These are phyloP conservation scores for Pseudocercospora pini-densiflorae DNA, from an alignment of 2,329 filamentous ascomycete species.

Conservation along the genomic window DNA sequence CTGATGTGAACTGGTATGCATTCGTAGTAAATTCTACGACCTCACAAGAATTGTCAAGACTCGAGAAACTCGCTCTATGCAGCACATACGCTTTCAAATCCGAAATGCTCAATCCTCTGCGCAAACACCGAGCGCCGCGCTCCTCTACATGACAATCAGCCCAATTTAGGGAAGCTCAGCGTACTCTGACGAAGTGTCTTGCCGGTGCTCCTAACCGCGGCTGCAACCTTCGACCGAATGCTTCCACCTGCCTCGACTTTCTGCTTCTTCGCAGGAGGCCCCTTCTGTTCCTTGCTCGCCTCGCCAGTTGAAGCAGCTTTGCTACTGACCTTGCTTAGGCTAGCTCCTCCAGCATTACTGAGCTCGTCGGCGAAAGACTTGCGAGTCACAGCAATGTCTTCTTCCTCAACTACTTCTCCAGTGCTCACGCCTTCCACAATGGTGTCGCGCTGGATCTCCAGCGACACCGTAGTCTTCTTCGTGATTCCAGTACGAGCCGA, in stretches of 20 bases:
- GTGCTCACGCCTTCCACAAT: conserved; percentile 17
- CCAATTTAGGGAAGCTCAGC: conserved; percentile 21
- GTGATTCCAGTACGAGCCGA: conserved; percentile 21
- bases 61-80: not conserved
- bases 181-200: conserved; percentile 23
- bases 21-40: not conserved
- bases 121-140: not conserved
- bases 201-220: conserved; percentile 18
- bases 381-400: conserved; percentile 14
- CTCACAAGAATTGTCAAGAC: not conserved
- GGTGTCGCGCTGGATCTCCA: conserved; percentile 17
- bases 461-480: conserved; percentile 25
- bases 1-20: not conserved
- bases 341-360: conserved; percentile 15
- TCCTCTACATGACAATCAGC: not conserved
- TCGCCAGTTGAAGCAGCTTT: conserved; percentile 1
- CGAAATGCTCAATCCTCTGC: not conserved
- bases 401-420: conserved; percentile 11
- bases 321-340: conserved; percentile 14
- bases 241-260: conserved; percentile 14
- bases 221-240: conserved; percentile 21
- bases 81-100: not conserved
- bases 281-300: conserved; percentile 2
- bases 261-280: conserved; percentile 10
- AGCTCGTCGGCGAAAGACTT: conserved; percentile 10